Evolutionary conservation across 176 grass and related monocot genomes (phyloP), one percentile per base, ranked within the genome.

Genomic region (Alopecurus myosuroides): DNA sequence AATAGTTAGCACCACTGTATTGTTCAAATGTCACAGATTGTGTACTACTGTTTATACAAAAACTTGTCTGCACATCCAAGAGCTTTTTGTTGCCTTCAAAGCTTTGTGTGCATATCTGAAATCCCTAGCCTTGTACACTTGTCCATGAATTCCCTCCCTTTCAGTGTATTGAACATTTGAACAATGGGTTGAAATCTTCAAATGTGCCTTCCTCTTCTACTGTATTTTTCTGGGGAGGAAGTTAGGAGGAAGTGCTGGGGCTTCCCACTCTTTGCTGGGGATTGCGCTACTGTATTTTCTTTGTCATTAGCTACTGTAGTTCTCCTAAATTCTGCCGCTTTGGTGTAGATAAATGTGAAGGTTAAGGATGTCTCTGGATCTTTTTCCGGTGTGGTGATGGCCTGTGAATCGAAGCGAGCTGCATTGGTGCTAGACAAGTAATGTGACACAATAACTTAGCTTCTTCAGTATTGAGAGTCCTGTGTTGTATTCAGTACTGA

Each of bases 361-460:
- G 70, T 91, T 81, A 97, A 91, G 88, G 82, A 89, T 63, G 77
- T 94, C 57, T 87, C 90, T 45, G 88, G 88, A 52, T 92, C 88
- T 33, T 81, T 84, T 74, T 86, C 42, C 42, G 11, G 11, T 45
- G 42, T 45, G 42, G 63, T 48, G 92, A 92, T 97, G 23, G 88
- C 95, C 65, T 80, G 84, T 30, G 95, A 97, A 83, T 97, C 86
- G 4, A 93, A 91, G 70, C 86, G 31, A 94, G 75, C 88, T 94
- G 90, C 92, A 92, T 94, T 88, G 92, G 26, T 97, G 11, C 30
- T 94, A 30, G 88, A 97, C 90, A 97, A 87, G 94, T 94, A 94
- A 86, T 86, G 57, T 31, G 11, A 52, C n/a, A 51, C 29, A 44
- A 13, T 63, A 13, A 12, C 28, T 11, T 12, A 19, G n/a, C 9